Conservation (phyloP, 257 asterid species). For the Solanum dulcamara region DNA sequence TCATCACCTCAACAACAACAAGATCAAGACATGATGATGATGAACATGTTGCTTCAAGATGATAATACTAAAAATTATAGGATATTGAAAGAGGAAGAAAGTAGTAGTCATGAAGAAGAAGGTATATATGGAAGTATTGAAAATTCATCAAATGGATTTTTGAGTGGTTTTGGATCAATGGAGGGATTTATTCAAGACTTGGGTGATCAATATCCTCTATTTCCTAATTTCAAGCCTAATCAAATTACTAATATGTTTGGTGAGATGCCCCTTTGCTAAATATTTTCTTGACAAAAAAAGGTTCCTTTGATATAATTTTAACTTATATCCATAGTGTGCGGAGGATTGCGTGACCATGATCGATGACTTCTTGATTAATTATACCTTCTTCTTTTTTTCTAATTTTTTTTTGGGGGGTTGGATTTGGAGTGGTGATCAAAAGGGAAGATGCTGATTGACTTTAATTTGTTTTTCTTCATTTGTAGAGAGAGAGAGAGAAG, state of each 20-base stretch:
- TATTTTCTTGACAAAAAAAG: neutral
- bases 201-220: slow-evolving; percentile 23
- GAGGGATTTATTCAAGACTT: slow-evolving; percentile 42
- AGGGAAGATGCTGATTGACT: neutral
- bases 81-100: slow-evolving; percentile 27
- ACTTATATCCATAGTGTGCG: neutral
- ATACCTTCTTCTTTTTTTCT: neutral
- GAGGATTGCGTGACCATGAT: neutral
- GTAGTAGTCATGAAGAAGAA: slow-evolving; percentile 7
- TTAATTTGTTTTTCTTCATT: neutral
- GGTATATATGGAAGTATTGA: slow-evolving; percentile 13
- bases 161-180: slow-evolving; percentile 31
- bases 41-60: slow-evolving; percentile 10
- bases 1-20: neutral
- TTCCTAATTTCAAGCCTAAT: slow-evolving; percentile 35
- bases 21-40: neutral
- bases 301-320: neutral
- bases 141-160: slow-evolving; percentile 11
- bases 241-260: slow-evolving; percentile 29
- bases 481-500: neutral
- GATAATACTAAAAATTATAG: neutral
- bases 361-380: neutral
- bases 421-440: neutral
- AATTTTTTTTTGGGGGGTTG: neutral
- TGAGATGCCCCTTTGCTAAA: slow-evolving; percentile 36